Evolutionary conservation across 257 asterid species (phyloP), one percentile per base, ranked within the genome.

Genomic region (Fraxinus excelsior): DNA sequence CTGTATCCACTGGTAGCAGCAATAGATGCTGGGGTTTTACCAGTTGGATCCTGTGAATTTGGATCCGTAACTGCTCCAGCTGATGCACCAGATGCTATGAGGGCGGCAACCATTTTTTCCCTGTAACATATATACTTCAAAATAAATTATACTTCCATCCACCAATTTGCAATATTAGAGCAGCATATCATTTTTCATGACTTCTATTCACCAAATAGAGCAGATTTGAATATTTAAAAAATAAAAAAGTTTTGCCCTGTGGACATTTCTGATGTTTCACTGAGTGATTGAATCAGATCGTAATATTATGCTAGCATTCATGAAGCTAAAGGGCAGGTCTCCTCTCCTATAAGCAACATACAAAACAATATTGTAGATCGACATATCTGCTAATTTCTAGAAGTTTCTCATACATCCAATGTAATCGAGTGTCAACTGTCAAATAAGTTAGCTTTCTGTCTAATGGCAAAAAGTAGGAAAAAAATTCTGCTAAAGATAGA

Each of bases 41-140:
- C 99, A 37, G 75, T 87, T 58, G 82, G 96, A 76, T 96, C 94
- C 76, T 86, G 85, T 70, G 93, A 49, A 72, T 77, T 93, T 83
- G 99, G 97, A 77, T 96, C 98, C 34, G 98, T 93, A 75, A 96
- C 95, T 73, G 97, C 97, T 77, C 96, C 96, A 38, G 99, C 90
- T 6, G 93, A 87, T 76, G 99, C 99, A 79, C 96, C 98, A 19
- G 93, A 87, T 80, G 98, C 98, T 75, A 93, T 83, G 72, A 96
- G 99, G 38, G 91, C 91, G 80, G 98, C 98, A 67, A 96, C 96
- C 96, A 93, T 90, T 83, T 90, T 93, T 85, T 93, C 99, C 91
- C 99, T 96, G 92, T 79, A 40, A 75, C 65, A 78, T 66, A 60
- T 67, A 74, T 4, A 74, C 76, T 28, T 34, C 78, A 53, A 77